These are phyloP conservation scores for Dendrobium catenatum DNA, from an alignment of 106 monocot genomes.

Conservation along the genomic window DNA sequence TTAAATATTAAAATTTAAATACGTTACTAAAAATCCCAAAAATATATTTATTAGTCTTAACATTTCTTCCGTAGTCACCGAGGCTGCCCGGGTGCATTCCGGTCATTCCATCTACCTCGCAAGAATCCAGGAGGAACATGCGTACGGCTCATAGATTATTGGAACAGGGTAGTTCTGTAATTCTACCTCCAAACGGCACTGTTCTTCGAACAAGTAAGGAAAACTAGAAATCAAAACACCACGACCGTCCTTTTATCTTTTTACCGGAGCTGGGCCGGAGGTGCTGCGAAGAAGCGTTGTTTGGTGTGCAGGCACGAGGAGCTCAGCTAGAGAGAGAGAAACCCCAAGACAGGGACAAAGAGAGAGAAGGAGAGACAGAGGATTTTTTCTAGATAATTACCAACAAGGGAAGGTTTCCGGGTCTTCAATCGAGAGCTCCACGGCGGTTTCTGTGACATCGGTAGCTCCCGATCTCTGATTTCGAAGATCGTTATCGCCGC, in stretches of 20 bases:
- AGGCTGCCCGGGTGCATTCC: neutral
- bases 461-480: slow-evolving; percentile 1
- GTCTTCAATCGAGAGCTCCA: neutral
- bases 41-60: too few relatives aligned
- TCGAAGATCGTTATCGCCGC: slow-evolving; percentile 2
- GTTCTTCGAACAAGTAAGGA: slow-evolving; percentile 3
- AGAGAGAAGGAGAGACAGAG: neutral
- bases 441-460: neutral
- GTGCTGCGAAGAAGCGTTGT: slow-evolving; percentile 7
- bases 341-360: neutral
- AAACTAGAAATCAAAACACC: slow-evolving; percentile 3
- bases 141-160: neutral
- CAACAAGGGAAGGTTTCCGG: neutral
- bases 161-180: slow-evolving; percentile 1
- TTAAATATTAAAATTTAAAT: too few relatives aligned
- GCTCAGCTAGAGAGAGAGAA: neutral
- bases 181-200: neutral
- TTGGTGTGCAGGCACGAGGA: slow-evolving; percentile 6
- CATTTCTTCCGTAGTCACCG: neutral
- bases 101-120: neutral
- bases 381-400: neutral
- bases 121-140: slow-evolving; percentile 1
- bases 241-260: slow-evolving; percentile 6
- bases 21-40: too few relatives aligned
- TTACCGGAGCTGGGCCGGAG: slow-evolving; percentile 3